A percentile compares a stretch with the other conserved stretches of the same genome.
phyloP scores from a whole-genome alignment of 345 rosid species.

The Melaleuca alternifolia region DNA sequence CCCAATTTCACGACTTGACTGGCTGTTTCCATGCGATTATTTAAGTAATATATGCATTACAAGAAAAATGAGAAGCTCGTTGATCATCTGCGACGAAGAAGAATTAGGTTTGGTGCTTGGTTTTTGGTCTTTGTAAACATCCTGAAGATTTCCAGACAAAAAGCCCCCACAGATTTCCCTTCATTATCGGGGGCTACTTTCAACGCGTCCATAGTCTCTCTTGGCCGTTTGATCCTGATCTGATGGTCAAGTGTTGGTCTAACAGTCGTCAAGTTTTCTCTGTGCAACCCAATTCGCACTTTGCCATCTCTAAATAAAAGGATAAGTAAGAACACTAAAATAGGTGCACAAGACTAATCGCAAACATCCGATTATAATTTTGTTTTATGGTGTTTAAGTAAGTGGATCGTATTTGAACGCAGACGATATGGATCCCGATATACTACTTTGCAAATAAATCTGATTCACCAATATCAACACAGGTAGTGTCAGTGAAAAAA shows the following conservation, averaged over 20 bases:
- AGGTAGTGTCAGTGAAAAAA: not conserved
- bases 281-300: not conserved
- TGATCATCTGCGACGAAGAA: not conserved
- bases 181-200: slow-evolving; percentile 10
- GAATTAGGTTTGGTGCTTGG: not conserved
- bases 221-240: slow-evolving; percentile 12
- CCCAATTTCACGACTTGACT: not conserved
- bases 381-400: not conserved
- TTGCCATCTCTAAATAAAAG: not conserved
- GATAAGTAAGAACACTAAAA: not conserved
- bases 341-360: not conserved
- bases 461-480: not conserved
- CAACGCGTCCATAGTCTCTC: not conserved
- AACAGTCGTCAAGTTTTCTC: slow-evolving; percentile 8
- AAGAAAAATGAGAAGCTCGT: not conserved
- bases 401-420: not conserved
- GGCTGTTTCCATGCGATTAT: not conserved
- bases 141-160: not conserved
- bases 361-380: not conserved
- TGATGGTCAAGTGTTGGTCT: slow-evolving; percentile 11
- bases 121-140: not conserved
- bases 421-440: not conserved
- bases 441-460: not conserved
- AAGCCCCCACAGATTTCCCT: slow-evolving; percentile 15
- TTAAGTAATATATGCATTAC: not conserved